Conservation (phyloP, 2,329 filamentous ascomycete genomes). For the Penicillium sp. region DNA sequence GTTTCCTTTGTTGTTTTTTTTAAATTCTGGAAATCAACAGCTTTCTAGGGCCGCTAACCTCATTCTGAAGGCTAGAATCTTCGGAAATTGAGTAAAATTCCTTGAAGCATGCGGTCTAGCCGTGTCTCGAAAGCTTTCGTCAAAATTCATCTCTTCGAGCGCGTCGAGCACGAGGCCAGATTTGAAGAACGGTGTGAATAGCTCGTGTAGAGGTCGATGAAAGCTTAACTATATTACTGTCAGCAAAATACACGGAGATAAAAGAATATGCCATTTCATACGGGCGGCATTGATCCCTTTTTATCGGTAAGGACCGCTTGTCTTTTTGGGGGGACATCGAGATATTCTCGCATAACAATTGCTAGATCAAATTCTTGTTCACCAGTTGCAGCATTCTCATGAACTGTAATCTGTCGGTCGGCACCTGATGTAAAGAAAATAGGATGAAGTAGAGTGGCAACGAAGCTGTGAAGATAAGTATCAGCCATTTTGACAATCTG, state of each 20-base stretch:
- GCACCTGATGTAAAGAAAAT: constrained; percentile 54
- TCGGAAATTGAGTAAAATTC: constrained; percentile 44
- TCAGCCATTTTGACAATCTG: neutral
- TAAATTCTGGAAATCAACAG: neutral
- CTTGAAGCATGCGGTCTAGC: constrained; percentile 38
- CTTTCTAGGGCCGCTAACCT: neutral
- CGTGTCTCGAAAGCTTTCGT: constrained; percentile 33
- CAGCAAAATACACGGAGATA: neutral
- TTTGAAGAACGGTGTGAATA: constrained; percentile 51
- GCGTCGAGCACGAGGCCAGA: constrained; percentile 50
- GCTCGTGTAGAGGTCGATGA: constrained; percentile 52
- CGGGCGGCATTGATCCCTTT: neutral
- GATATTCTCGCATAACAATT: constrained; percentile 48
- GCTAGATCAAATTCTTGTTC: constrained; percentile 40
- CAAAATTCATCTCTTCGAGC: constrained; percentile 54
- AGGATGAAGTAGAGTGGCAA: constrained; percentile 55
- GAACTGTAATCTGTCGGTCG: constrained; percentile 45
- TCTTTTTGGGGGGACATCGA: constrained; percentile 46
- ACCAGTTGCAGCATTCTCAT: constrained; percentile 41
- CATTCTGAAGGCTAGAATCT: constrained; percentile 34
- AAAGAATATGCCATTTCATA: neutral
- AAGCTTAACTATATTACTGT: constrained; percentile 42
- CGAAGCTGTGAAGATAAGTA: constrained; percentile 40
- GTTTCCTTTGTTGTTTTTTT: no score
- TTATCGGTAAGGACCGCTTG: constrained; percentile 29